Base-by-base conservation (phyloP, 2,329 filamentous ascomycete species). In the Scolecobasidium constrictum region DNA sequence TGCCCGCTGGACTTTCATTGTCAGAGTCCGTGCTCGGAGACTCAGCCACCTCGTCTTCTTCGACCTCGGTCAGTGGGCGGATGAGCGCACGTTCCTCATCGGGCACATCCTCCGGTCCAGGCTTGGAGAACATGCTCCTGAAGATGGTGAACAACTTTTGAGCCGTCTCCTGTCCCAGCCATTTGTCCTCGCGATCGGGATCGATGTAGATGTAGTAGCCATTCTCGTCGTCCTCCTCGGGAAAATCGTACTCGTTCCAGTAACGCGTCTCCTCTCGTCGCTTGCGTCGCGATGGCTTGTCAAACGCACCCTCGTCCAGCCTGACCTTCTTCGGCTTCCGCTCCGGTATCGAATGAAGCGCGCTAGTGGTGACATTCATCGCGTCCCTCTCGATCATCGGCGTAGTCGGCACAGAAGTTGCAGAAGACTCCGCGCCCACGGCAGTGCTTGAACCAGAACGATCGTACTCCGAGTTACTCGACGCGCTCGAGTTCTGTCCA, bases 181-280 rank as follows among this genome's bases (percentile, higher is more conserved):
- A 44, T n/a, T 44, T 39, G 2, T 39, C 13, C 7, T 31, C 23
- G 1, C 74, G 74, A 50, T 85, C 72, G 0, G 84, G 83, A 54
- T 88, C 73, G 46, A 90, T 67, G 53, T 85, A 86, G 50, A 92
- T 79, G 35, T 77, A 72, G 58, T 86, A 92, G 21, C 72, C 73
- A 35, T 53, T 51, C 3, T 72, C 77, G 9, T 63, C 64, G 9
- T 51, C 58, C 43, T 87, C 83, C 56, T 85, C 86, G 6, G 83
- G 83, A 56, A 88, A 66, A 50, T 93, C 86, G 58, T 90, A 92
- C 58, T 93, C 86, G 59, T 85, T 90, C 85, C 86, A 93, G 56
- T 90, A 92, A 17, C 56, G 46, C 41, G 18, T 20, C 5, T 43
- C 19, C 11, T 36, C 34, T 15, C 16, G 9, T 36, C 18, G 7